phyloP scores from a whole-genome alignment of 306 rosid species.

The Cyclanthera cordifolia region DNA sequence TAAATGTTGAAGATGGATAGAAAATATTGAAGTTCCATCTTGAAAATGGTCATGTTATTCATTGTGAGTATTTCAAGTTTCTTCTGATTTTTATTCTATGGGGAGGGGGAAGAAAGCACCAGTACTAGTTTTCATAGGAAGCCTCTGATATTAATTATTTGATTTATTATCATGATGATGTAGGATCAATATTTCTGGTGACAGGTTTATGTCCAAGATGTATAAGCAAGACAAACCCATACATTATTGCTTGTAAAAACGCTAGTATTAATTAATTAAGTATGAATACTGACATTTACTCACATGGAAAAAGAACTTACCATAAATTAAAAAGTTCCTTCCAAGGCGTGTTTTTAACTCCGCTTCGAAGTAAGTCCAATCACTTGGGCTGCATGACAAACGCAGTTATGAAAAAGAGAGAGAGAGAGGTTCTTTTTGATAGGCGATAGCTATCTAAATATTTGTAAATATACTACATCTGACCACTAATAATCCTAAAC shows the following conservation, averaged over 20 bases:
- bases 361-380: conserved; percentile 81
- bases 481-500: background rate
- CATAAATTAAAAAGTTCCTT: conserved; percentile 60
- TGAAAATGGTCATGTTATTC: background rate
- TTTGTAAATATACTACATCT: background rate
- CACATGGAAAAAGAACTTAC: conserved; percentile 23
- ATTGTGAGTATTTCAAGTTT: background rate
- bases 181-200: too few species aligned
- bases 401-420: background rate
- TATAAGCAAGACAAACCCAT: too few species aligned
- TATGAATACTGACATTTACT: background rate
- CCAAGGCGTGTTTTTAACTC: conserved; percentile 73
- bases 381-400: conserved; percentile 59
- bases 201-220: too few species aligned
- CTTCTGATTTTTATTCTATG: background rate
- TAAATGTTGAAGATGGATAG: background rate
- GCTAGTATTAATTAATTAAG: background rate
- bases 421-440: background rate
- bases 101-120: background rate
- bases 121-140: too few species aligned
- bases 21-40: background rate
- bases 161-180: too few species aligned
- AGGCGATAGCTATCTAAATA: background rate
- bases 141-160: too few species aligned
- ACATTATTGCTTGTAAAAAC: too few species aligned